Conservation (phyloP, 106 monocot species). For the Dactylorhiza incarnata region DNA sequence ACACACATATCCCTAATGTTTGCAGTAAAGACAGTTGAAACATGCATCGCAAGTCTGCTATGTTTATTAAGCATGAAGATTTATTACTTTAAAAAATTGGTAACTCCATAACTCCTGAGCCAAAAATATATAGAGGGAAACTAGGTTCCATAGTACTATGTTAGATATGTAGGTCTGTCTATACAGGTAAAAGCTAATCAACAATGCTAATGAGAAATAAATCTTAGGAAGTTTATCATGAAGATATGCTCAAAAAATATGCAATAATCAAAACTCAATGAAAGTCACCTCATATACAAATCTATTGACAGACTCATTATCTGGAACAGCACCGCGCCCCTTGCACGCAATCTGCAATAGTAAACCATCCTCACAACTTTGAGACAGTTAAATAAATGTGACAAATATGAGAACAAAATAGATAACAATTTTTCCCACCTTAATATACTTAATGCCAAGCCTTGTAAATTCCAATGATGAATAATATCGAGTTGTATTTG, state of each 20-base stretch:
- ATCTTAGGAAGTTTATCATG: neutral
- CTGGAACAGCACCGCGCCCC: conserved; percentile 89
- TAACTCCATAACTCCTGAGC: neutral
- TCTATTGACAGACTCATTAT: conserved; percentile 74
- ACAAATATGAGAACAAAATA: neutral
- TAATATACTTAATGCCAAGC: conserved; percentile 80
- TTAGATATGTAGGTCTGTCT: neutral
- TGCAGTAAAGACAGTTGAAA: neutral
- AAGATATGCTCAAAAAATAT: neutral
- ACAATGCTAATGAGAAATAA: neutral
- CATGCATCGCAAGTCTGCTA: neutral
- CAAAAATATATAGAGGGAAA: neutral
- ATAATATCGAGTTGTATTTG: conserved; percentile 87
- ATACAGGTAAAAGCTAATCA: neutral
- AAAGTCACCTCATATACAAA: conserved; percentile 68
- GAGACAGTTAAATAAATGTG: neutral
- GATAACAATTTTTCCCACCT: conserved; percentile 34
- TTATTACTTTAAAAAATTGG: neutral
- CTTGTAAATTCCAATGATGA: conserved; percentile 64
- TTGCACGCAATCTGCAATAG: conserved; percentile 76
- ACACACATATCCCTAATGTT: neutral
- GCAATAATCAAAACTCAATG: neutral
- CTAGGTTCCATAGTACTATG: neutral
- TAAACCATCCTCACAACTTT: neutral
- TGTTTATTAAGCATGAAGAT: neutral